Evolutionary conservation across 2,329 filamentous ascomycete species (phyloP), one percentile per base, ranked within the genome.

Genomic region (Sordariomycetes sp.): DNA sequence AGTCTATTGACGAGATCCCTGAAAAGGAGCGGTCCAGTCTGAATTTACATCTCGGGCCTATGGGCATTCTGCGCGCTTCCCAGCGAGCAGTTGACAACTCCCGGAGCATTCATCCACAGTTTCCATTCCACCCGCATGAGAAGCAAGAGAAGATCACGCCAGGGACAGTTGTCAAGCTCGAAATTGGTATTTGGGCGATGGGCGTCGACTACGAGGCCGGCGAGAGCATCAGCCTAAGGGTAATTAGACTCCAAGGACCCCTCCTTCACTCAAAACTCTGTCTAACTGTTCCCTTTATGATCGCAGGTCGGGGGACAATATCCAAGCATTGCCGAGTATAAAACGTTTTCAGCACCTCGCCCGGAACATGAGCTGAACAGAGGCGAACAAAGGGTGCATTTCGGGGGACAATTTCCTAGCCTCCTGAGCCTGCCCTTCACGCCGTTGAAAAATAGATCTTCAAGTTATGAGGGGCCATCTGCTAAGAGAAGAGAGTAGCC

Each of bases 121-220:
- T 65, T 52, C 71, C 65, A 7, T 67, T 64, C 58, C 64, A 76
- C 55, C 68, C 74, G 0, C 73, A 78, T 58, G 66, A 69, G 4
- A 63, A 65, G 18, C 67, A 74, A 51, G 68, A 75, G 51, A 74
- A 75, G 62, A 66, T 78, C 1, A 58, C 63, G 2, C 69, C 68
- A 0, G 76, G 75, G 0, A 65, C 71, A 7, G 64, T 78, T 22
- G 74, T 77, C 3, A 71, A 70, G 62, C 64, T 78, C 4, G 74
- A 78, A 53, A 78, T 79, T 59, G 74, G 74, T 0, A 74, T 79
- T 14, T 79, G 74, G 75, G 69, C 71, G 0, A 72, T 74, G 67
- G 75, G 75, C 0, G 68, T 76, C 0, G 71, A 76, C 32, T 79
- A 73, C 62, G 72, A 77, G 3, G 70, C 54, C 66, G 75, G 72